These are phyloP conservation scores for Solanum medicagineum DNA, from an alignment of 257 asterid genomes.

Conservation along the genomic window DNA sequence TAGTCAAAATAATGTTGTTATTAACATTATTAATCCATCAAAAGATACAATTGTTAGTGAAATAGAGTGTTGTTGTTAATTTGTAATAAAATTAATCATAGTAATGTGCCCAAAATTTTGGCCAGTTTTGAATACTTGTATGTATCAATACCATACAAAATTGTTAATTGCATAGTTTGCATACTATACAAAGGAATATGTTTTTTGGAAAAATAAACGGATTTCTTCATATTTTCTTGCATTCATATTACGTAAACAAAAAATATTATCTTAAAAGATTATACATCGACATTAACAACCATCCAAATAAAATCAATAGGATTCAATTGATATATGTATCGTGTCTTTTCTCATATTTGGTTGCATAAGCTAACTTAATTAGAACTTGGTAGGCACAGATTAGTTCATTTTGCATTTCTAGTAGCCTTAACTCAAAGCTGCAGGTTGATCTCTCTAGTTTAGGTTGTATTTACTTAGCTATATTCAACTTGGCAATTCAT, in stretches of 20 bases:
- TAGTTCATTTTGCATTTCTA: neutral
- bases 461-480: neutral
- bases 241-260: no score
- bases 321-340: neutral
- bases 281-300: neutral
- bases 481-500: neutral
- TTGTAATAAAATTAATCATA: neutral
- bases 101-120: neutral
- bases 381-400: neutral
- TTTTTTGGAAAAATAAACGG: no score
- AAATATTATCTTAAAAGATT: no score
- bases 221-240: no score
- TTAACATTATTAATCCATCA: neutral
- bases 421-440: accelerated
- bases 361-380: neutral
- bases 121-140: neutral
- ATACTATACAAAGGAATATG: no score
- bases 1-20: neutral
- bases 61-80: neutral
- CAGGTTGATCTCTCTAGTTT: neutral
- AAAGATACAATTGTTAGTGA: neutral
- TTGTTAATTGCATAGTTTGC: no score
- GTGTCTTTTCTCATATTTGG: neutral
- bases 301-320: neutral
- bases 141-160: no score